Evolutionary conservation across 345 rosid species (phyloP).

Genomic region (Angophora floribunda): DNA sequence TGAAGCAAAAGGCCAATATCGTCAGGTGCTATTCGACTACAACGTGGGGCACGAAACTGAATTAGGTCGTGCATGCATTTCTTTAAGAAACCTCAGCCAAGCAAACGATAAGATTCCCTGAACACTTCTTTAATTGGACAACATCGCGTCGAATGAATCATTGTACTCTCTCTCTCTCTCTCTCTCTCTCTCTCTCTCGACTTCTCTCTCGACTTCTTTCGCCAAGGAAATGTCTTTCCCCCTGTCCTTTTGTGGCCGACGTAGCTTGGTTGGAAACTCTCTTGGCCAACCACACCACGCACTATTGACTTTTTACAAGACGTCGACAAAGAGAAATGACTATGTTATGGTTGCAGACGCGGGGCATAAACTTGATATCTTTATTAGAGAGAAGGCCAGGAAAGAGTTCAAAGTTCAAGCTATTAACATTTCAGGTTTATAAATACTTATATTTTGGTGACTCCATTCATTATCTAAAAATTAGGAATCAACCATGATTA

Average conservation of each 20-base stretch:
- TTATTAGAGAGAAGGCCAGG: too few species aligned
- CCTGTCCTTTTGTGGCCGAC: neutral
- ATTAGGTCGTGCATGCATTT: too few species aligned
- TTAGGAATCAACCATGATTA: neutral
- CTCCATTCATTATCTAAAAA: neutral
- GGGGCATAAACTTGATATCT: fast-evolving
- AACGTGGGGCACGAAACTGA: neutral
- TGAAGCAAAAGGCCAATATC: neutral
- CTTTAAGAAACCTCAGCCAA: neutral
- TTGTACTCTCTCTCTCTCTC: neutral
- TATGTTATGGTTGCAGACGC: neutral
- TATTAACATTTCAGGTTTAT: neutral
- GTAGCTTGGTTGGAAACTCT: neutral
- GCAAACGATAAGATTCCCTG: neutral
- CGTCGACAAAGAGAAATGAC: neutral
- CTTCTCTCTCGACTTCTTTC: too few species aligned
- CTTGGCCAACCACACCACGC: neutral
- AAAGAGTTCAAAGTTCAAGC: neutral
- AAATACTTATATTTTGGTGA: neutral
- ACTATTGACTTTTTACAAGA: neutral
- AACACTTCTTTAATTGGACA: neutral
- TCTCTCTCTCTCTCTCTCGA: too few species aligned
- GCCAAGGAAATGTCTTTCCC: neutral
- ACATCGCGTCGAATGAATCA: neutral
- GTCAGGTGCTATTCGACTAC: neutral